These are phyloP conservation scores for Capsicum chinense DNA, from an alignment of 257 asterid species.

Conservation along the genomic window DNA sequence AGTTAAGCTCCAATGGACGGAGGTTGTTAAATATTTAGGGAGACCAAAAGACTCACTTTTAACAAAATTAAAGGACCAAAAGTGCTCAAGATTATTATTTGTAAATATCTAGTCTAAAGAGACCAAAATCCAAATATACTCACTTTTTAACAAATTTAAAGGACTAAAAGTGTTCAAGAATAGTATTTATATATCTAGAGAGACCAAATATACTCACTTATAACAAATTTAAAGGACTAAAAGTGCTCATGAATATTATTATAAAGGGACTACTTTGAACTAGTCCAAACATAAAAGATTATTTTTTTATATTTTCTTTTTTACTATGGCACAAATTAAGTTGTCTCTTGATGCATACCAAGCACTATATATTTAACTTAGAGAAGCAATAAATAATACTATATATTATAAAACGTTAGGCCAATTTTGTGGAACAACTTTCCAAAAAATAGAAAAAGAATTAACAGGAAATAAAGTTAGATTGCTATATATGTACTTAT, in stretches of 20 bases:
- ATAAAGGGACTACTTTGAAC: not conserved
- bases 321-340: not conserved
- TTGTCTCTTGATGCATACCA: slow-evolving; percentile 9
- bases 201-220: not conserved
- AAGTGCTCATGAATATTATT: no score
- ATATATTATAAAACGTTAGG: not conserved
- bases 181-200: not conserved
- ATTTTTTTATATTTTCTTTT: no score
- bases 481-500: not conserved
- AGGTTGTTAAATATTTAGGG: no score
- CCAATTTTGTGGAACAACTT: not conserved
- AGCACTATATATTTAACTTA: not conserved
- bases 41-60: no score
- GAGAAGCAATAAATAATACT: not conserved
- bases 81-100: no score
- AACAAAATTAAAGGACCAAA: no score
- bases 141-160: no score
- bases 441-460: not conserved
- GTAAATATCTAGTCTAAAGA: no score
- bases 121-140: no score
- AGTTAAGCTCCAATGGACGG: no score
- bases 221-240: not conserved
- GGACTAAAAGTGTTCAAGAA: no score
- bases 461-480: not conserved
- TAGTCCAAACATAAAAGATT: not conserved